These are phyloP conservation scores for Hypoxylon sp. DNA, from an alignment of 2,329 filamentous ascomycete species.

Conservation along the genomic window DNA sequence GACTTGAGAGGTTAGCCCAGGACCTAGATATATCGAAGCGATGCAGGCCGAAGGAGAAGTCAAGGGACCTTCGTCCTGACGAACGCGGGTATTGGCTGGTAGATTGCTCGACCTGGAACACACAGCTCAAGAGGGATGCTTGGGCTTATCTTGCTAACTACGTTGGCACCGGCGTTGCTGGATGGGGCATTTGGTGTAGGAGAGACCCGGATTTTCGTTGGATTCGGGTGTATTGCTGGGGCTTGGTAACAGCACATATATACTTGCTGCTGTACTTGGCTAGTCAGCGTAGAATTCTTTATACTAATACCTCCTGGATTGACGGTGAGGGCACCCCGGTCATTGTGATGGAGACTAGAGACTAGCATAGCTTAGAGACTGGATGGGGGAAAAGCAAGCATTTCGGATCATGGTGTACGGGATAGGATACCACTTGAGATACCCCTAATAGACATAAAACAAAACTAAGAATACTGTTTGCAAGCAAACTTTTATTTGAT, in stretches of 20 bases:
- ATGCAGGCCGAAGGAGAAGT: slow-evolving; percentile 67
- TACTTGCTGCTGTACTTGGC: slow-evolving; percentile 83
- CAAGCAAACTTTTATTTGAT: slow-evolving; percentile 12
- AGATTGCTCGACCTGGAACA: slow-evolving; percentile 69
- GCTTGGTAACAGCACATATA: slow-evolving; percentile 77
- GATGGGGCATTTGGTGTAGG: slow-evolving; percentile 77
- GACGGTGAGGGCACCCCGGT: slow-evolving; percentile 73
- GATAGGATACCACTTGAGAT: slow-evolving; percentile 17
- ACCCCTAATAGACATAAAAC: neutral
- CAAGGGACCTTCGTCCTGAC: slow-evolving; percentile 66
- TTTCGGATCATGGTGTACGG: slow-evolving; percentile 11
- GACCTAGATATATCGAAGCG: slow-evolving; percentile 67
- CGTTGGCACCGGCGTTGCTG: slow-evolving; percentile 70
- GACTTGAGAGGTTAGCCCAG: slow-evolving; percentile 67
- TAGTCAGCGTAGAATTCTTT: slow-evolving; percentile 74
- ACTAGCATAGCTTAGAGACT: slow-evolving; percentile 3
- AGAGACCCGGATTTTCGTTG: slow-evolving; percentile 61
- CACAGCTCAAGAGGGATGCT: slow-evolving; percentile 63
- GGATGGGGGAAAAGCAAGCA: slow-evolving; percentile 7
- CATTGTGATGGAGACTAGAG: slow-evolving; percentile 58
- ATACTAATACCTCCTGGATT: slow-evolving; percentile 74
- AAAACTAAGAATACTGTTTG: neutral
- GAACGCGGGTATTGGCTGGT: slow-evolving; percentile 87
- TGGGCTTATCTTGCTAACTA: slow-evolving; percentile 76
- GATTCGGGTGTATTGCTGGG: slow-evolving; percentile 84